A percentile compares a stretch with the other conserved stretches of the same genome.
phyloP scores from a whole-genome alignment of 805 yeast species.

The Candida maris region DNA sequence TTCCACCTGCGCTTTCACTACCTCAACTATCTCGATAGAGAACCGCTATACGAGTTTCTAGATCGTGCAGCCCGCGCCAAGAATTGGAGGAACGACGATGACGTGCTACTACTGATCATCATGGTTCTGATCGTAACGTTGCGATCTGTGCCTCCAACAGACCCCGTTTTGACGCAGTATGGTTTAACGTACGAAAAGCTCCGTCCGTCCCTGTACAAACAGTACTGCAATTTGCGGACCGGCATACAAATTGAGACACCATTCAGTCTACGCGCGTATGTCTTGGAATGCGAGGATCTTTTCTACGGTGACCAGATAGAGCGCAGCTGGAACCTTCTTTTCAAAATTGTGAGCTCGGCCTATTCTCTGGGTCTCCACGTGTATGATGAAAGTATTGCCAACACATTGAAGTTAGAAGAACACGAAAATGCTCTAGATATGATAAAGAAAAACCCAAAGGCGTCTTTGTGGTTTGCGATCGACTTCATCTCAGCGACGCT shows the following conservation, averaged over 20 bases:
- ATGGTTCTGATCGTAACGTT: slow-evolving; percentile 43
- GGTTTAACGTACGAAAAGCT: slow-evolving; percentile 21
- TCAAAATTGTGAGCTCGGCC: slow-evolving; percentile 46
- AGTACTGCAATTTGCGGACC: slow-evolving; percentile 42
- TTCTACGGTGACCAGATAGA: slow-evolving; percentile 48
- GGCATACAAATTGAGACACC: slow-evolving; percentile 46
- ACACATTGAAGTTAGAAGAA: slow-evolving; percentile 29
- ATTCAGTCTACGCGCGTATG: slow-evolving; percentile 46
- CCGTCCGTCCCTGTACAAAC: slow-evolving; percentile 34
- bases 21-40: slow-evolving; percentile 36
- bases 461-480: slow-evolving; percentile 49
- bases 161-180: slow-evolving; percentile 22
- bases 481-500: slow-evolving; percentile 45
- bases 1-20: slow-evolving; percentile 40
- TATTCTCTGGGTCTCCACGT: slow-evolving; percentile 53
- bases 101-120: slow-evolving; percentile 38
- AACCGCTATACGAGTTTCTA: slow-evolving; percentile 35
- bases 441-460: slow-evolving; percentile 34
- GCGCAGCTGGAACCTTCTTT: slow-evolving; percentile 49
- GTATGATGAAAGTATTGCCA: slow-evolving; percentile 30
- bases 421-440: slow-evolving; percentile 29
- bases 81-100: slow-evolving; percentile 49
- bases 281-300: slow-evolving; percentile 49
- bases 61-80: slow-evolving; percentile 31
- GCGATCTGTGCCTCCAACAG: slow-evolving; percentile 30